These are phyloP conservation scores for Hymenoscyphus repandus DNA, from an alignment of 2,329 filamentous ascomycete genomes.

Conservation along the genomic window DNA sequence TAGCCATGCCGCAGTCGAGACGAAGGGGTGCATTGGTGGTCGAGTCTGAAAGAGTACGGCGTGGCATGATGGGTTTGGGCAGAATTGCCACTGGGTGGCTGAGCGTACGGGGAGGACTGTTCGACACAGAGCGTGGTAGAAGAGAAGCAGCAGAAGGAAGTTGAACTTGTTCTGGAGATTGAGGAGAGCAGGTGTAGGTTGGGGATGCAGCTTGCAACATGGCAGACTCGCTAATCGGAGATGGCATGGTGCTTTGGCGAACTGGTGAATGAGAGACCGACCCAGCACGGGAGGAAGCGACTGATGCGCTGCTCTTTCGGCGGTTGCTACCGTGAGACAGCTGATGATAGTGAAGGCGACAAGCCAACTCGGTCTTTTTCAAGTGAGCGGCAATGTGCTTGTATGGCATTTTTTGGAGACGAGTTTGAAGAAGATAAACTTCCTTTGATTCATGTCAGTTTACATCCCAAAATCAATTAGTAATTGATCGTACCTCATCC, in stretches of 20 bases:
- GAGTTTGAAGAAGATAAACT: constrained; percentile 76
- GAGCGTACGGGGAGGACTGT: constrained; percentile 39
- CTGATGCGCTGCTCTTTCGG: constrained; percentile 69
- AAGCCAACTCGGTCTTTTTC: constrained; percentile 84
- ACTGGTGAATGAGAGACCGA: constrained; percentile 45
- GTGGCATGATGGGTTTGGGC: constrained; percentile 54
- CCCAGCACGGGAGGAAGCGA: constrained; percentile 58
- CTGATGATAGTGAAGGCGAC: constrained; percentile 82
- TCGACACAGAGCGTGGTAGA: constrained; percentile 48
- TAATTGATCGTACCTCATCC: constrained; percentile 62
- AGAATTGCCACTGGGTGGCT: constrained; percentile 54
- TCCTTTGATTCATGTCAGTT: constrained; percentile 48
- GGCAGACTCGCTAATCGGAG: constrained; percentile 42
- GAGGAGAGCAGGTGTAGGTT: constrained; percentile 35
- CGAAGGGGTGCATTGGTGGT: constrained; percentile 39
- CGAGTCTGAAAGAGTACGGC: constrained; percentile 40
- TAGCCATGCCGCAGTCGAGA: constrained; percentile 51
- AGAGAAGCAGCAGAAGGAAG: constrained; percentile 42
- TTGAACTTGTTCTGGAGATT: constrained; percentile 28
- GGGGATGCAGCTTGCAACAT: constrained; percentile 20
- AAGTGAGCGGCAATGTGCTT: constrained; percentile 82
- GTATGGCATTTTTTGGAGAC: constrained; percentile 84
- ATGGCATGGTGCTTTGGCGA: constrained; percentile 42
- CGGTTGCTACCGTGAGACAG: constrained; percentile 77
- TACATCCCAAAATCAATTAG: neutral